Evolutionary conservation across 352 stramenopile genomes (phyloP).

Genomic region (Pythium aphanidermatum): DNA sequence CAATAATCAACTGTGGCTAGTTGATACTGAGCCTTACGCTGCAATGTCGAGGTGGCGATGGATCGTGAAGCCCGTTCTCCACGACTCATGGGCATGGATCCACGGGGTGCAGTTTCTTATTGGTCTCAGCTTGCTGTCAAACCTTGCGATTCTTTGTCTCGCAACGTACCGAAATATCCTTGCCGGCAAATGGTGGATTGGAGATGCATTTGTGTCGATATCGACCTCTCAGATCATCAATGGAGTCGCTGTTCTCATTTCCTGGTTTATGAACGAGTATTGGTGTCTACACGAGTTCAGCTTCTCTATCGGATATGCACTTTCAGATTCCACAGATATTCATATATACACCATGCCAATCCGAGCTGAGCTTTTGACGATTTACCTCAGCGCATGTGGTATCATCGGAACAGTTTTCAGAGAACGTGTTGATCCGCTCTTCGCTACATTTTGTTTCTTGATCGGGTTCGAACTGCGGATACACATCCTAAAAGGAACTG

Average conservation of each 20-base stretch:
- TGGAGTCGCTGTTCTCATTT: not conserved
- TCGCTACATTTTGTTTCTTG: slow-evolving; percentile 11
- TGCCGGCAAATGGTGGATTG: slow-evolving; percentile 11
- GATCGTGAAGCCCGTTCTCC: not conserved
- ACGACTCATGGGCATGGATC: slow-evolving; percentile 21
- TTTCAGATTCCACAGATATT: not conserved
- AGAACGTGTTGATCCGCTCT: slow-evolving; percentile 22
- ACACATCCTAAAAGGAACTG: too few relatives aligned
- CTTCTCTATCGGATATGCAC: slow-evolving; percentile 1
- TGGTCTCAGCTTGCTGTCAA: slow-evolving; percentile 6
- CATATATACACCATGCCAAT: slow-evolving; percentile 10
- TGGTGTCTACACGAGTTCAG: slow-evolving; percentile 13
- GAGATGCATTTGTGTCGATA: slow-evolving; percentile 19
- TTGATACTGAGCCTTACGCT: not conserved
- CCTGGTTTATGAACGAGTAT: slow-evolving; percentile 20
- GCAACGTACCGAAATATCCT: slow-evolving; percentile 9
- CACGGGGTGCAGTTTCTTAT: slow-evolving; percentile 19
- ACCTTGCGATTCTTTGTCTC: slow-evolving; percentile 11
- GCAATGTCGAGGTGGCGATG: not conserved
- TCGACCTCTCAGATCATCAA: slow-evolving; percentile 4
- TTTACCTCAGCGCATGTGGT: slow-evolving; percentile 17
- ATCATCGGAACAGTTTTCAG: slow-evolving; percentile 12
- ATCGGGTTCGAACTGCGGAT: slow-evolving; percentile 15
- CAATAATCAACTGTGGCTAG: slow-evolving; percentile 7
- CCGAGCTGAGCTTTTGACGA: slow-evolving; percentile 16